Base-by-base conservation (phyloP, 1,139 yeast genomes). In the Cylindricascospora bacillispora region DNA sequence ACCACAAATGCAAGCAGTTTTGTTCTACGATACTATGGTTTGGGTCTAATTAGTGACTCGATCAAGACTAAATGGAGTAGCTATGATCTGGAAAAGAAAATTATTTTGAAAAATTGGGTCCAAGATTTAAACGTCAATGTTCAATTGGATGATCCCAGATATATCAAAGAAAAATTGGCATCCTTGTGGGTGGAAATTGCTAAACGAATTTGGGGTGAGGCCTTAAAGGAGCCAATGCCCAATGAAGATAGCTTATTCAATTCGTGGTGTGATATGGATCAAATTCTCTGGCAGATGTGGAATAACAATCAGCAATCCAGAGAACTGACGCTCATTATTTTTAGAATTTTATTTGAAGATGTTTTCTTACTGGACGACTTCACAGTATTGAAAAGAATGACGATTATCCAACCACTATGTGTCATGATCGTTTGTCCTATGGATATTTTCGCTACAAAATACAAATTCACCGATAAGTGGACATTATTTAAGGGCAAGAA, bases 241-340 rank as follows among this genome's bases (percentile, higher is more conserved):
- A 34, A 46, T 29, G 62, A 61, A 15, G 62, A 64, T 30, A 74
- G 72, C 30, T 56, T 66, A 20, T 41, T 58, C 3, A 78, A 71
- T 37, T 86, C 93, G n/a, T 92, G 98, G 98, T 64, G 64, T 2
- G 70, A 78, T 13, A 83, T 92, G 95, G 98, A 92, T 48, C 58
- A 65, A 10, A 76, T 77, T 41, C 62, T 89, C 27, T 68, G 76
- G 48, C 66, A 67, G 32, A 59, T 89, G 44, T 92, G 97, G 97
- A 65, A 69, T 33, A 59, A 60, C 34, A 70, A 69, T 35, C 57
- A 66, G 16, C 68, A 71, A 11, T 63, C 80, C 5, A 66, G 94
- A 38, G 94, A 85, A 47, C 60, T 92, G 29, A 66, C 89, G 2
- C 59, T 89, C 19, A 71, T 81, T 19, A 78, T 89, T 6, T 69